Evolutionary conservation across 23 red algal species (phyloP), one percentile per base, ranked within the genome.

Genomic region (Gracilaria gracilis): DNA sequence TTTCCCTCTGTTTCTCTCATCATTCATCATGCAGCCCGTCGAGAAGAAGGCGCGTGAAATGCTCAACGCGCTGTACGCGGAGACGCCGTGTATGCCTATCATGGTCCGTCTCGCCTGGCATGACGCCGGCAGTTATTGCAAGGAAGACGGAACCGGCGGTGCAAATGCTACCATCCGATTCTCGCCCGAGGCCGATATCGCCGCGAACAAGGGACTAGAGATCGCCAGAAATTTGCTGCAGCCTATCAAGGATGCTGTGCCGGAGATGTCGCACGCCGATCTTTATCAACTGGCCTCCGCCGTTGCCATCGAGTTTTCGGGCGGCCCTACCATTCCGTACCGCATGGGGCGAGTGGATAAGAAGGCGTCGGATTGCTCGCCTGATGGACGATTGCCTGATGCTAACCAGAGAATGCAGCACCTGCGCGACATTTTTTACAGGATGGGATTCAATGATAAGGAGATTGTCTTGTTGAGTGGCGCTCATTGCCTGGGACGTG

Each of bases 51-150:
- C 72, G 38, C 82, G 83, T 25, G 34, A 86, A 21, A 38, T 70
- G 66, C 73, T 95, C 15, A 80, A 37, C 64, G 80, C 54, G 39
- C 77, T 95, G 16, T 95, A 75, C 93, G 33, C 91, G 20, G 28
- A 84, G 23, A 90, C 42, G 24, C 67, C 81, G 37, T 95, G 93
- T 65, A 95, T 95, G 96, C 96, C 96, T 7, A 98, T 98, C 73
- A 92, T 98, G 93, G 96, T 98, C n/a, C 93, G 96, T 21, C 89
- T 98, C 47, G 96, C 93, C 54, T 98, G 96, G 96, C 96, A 98
- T 79, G 96, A 98, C 53, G 88, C 93, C 25, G 96, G 95, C 44
- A 95, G 75, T 37, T 95, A 84, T 67, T 72, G 61, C 69, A 78
- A 88, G 46, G 44, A 84, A 3, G 67, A 81, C 51, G 79, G 83